phyloP scores from a whole-genome alignment of 495 filamentous ascomycete species.

The Amphirosellinia nigrospora region DNA sequence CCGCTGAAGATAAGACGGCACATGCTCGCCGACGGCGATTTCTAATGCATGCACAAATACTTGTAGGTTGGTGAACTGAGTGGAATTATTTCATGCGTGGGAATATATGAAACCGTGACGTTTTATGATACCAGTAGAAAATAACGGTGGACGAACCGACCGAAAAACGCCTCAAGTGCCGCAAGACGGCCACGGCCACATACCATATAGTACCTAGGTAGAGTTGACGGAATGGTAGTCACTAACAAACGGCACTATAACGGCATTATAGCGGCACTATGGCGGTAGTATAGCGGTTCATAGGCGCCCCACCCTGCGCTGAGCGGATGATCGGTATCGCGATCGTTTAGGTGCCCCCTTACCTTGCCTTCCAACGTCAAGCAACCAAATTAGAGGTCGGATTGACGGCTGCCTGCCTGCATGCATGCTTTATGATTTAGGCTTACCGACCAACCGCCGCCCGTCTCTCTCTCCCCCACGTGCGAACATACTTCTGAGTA shows the following conservation, averaged over 20 bases:
- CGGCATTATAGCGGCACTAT: no score
- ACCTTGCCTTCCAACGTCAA: neutral
- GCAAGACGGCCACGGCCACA: no score
- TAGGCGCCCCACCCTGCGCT: neutral
- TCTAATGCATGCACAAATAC: neutral
- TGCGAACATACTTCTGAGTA: neutral
- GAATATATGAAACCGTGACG: neutral
- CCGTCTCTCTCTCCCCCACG: neutral
- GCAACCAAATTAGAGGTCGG: neutral
- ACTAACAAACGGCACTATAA: neutral
- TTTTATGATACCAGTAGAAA: neutral
- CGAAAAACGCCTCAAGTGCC: neutral
- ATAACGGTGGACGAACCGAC: neutral
- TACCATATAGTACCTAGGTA: no score
- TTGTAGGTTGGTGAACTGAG: neutral
- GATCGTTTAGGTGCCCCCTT: neutral
- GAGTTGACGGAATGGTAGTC: no score
- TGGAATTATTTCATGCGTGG: neutral
- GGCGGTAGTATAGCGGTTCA: neutral
- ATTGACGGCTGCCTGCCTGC: conserved; percentile 14
- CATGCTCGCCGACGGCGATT: neutral
- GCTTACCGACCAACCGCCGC: neutral
- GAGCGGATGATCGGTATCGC: conserved; percentile 1
- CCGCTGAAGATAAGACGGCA: neutral
- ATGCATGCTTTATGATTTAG: no score